These are phyloP conservation scores for Vanilla planifolia DNA, from an alignment of 106 monocot species.

Conservation along the genomic window DNA sequence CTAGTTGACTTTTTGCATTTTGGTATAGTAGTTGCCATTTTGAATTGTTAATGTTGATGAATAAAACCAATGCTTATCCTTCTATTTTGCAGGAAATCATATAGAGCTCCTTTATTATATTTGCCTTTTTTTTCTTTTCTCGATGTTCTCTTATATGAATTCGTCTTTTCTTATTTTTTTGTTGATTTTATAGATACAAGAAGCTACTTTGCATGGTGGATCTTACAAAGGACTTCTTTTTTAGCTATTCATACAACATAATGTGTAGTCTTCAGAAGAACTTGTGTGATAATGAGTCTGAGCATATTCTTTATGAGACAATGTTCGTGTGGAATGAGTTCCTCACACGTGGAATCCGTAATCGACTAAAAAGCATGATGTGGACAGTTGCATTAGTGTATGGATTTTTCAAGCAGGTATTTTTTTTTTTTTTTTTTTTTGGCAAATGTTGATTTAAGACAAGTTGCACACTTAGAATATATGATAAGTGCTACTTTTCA, in stretches of 20 bases:
- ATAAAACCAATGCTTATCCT: no score
- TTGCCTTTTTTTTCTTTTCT: constrained; percentile 3
- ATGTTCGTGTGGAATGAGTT: constrained; percentile 99
- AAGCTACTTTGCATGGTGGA: constrained; percentile 84
- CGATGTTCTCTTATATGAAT: not conserved
- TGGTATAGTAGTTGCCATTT: no score
- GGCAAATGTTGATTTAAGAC: no score
- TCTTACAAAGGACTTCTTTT: constrained; percentile 98
- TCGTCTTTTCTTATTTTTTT: constrained; percentile 19
- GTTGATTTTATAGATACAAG: constrained; percentile 73
- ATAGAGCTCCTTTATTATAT: constrained; percentile 1
- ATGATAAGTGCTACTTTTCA: no score
- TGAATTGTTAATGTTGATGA: no score
- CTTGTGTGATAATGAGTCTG: constrained; percentile 38
- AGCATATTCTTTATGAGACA: constrained; percentile 65
- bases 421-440: not conserved
- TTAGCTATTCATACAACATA: constrained; percentile 94
- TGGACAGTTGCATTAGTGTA: constrained; percentile 95
- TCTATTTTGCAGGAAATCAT: constrained; percentile 7
- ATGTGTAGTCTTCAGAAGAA: constrained; percentile 97
- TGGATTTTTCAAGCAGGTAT: constrained; percentile 97
- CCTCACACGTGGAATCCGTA: constrained; percentile 70
- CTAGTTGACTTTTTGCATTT: no score
- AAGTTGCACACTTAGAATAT: no score
- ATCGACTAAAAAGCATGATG: constrained; percentile 59